These are phyloP conservation scores for Mrakia gelida DNA, from an alignment of 768 basidiomycete species.

Conservation along the genomic window DNA sequence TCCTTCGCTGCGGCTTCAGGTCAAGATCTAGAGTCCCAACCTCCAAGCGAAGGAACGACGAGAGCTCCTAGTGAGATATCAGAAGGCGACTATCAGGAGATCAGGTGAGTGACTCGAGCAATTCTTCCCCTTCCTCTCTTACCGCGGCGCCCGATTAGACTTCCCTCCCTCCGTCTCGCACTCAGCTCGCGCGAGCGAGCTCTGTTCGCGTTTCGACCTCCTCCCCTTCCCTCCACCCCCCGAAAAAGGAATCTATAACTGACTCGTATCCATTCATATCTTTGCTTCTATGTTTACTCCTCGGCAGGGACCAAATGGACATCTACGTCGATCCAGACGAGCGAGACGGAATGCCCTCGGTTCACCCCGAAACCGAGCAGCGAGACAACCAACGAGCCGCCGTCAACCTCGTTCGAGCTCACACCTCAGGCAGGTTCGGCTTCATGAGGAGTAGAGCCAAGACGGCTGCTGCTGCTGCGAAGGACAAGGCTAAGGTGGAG, in stretches of 20 bases:
- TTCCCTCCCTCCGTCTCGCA: not conserved
- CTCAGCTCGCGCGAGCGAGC: not conserved
- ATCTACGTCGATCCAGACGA: slow-evolving; percentile 61
- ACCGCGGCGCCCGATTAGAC: too few relatives aligned
- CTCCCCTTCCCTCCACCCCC: not conserved
- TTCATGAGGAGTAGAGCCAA: slow-evolving; percentile 36
- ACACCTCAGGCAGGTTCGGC: slow-evolving; percentile 41
- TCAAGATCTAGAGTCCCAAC: slow-evolving; percentile 55
- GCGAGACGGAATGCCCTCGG: slow-evolving; percentile 59
- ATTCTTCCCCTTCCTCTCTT: too few relatives aligned
- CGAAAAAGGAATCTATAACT: not conserved
- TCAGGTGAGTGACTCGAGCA: slow-evolving; percentile 45
- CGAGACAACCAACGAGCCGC: slow-evolving; percentile 38
- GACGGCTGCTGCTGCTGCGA: slow-evolving; percentile 22
- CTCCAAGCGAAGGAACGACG: slow-evolving; percentile 93
- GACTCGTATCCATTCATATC: not conserved
- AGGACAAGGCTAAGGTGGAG: slow-evolving; percentile 31
- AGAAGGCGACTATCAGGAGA: slow-evolving; percentile 94
- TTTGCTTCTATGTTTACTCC: not conserved
- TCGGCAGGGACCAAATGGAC: slow-evolving; percentile 55
- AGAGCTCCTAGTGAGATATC: slow-evolving; percentile 86
- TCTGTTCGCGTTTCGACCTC: not conserved
- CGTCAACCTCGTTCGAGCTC: slow-evolving; percentile 43
- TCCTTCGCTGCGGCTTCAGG: not conserved
- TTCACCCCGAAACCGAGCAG: slow-evolving; percentile 41